Evolutionary conservation across 495 filamentous ascomycete species (phyloP).

Genomic region (Talaromyces proteolyticus): DNA sequence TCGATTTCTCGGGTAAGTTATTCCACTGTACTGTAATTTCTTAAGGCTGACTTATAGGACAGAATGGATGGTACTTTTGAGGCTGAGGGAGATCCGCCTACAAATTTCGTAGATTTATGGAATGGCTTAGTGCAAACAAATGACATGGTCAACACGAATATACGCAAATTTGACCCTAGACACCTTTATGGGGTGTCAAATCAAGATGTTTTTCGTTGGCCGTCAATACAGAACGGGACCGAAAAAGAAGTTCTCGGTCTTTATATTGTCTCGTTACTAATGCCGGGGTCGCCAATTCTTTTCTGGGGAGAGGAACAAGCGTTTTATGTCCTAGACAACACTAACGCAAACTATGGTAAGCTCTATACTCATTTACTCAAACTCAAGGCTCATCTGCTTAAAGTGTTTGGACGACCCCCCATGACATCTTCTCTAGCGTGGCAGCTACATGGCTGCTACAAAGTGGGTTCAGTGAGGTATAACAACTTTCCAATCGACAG

Average conservation of each 20-base stretch:
- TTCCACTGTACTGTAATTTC: not conserved
- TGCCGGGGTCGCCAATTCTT: conserved; percentile 42
- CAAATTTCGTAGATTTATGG: conserved; percentile 38
- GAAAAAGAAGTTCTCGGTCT: conserved; percentile 36
- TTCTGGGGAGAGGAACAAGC: conserved; percentile 47
- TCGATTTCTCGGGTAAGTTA: conserved; percentile 32
- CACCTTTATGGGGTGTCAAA: conserved; percentile 45
- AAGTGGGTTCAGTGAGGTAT: conserved; percentile 34
- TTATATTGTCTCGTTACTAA: conserved; percentile 35
- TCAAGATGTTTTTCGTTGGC: conserved; percentile 49
- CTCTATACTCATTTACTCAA: not conserved
- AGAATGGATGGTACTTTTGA: conserved; percentile 33
- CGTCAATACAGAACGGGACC: conserved; percentile 40
- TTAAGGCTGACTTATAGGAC: not conserved
- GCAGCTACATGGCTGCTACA: conserved; percentile 47
- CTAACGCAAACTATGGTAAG: conserved; percentile 32
- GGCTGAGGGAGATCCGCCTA: conserved; percentile 30
- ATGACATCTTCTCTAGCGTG: conserved; percentile 42
- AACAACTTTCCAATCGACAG: conserved; percentile 35
- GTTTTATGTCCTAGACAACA: conserved; percentile 41
- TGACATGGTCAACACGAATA: conserved; percentile 42
- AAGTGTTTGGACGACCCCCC: conserved; percentile 37
- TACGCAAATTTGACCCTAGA: conserved; percentile 41
- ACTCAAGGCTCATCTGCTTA: not conserved
- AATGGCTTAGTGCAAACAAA: conserved; percentile 31